phyloP scores from a whole-genome alignment of 352 stramenopile genomes.

The Phytophthora fragariae region DNA sequence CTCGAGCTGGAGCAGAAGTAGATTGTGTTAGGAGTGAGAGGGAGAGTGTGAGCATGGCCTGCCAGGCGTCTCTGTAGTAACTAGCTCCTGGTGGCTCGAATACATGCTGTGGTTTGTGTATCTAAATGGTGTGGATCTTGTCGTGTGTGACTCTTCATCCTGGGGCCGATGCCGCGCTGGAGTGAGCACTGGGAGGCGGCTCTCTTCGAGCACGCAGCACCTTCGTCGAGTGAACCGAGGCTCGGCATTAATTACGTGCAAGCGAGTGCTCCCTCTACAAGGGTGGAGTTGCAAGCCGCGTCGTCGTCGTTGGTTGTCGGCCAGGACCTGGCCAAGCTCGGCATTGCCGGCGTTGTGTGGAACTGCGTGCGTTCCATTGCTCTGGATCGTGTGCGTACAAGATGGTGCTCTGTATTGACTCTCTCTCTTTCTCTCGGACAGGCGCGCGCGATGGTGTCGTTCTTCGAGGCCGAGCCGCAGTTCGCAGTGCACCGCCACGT shows the following conservation, averaged over 20 bases:
- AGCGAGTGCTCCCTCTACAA: conserved; percentile 53
- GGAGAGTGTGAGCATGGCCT: neutral
- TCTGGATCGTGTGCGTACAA: conserved; percentile 2
- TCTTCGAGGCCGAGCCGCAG: conserved; percentile 43
- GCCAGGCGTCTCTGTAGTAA: conserved; percentile 18
- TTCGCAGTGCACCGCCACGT: conserved; percentile 42
- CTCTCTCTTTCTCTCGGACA: conserved; percentile 24
- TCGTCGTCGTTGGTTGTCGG: conserved; percentile 35
- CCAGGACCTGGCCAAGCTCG: conserved; percentile 55
- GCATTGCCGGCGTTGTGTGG: conserved; percentile 79
- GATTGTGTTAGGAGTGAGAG: conserved; percentile 18
- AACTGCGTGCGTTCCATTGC: conserved; percentile 57
- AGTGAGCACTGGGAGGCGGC: conserved; percentile 34
- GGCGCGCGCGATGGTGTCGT: conserved; percentile 56
- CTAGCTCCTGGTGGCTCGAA: conserved; percentile 23
- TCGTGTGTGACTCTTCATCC: conserved; percentile 24
- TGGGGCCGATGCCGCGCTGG: conserved; percentile 22
- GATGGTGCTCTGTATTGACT: conserved; percentile 19
- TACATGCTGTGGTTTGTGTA: conserved; percentile 36
- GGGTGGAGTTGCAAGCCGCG: conserved; percentile 23
- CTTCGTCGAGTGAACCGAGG: conserved; percentile 12
- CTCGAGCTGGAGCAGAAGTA: conserved; percentile 60
- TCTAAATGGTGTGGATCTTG: conserved; percentile 5
- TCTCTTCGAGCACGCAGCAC: conserved; percentile 34
- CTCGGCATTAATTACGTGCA: conserved; percentile 70